These are phyloP conservation scores for Mortierella sp. DNA, from an alignment of 371 early-diverging fungal genomes.

Conservation along the genomic window DNA sequence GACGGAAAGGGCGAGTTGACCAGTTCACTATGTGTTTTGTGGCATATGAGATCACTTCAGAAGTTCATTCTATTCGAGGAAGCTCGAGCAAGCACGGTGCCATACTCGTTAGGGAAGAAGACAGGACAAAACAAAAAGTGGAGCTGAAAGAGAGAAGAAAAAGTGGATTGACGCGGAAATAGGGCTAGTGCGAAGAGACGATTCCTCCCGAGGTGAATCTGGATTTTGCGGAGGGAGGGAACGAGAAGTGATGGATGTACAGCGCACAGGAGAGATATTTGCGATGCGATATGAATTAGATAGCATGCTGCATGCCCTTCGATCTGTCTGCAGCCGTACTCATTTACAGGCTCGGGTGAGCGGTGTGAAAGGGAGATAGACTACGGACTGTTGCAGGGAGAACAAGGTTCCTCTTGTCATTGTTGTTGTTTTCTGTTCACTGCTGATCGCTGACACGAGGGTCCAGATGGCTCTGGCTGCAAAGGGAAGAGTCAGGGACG, in stretches of 20 bases:
- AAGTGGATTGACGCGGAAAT: not conserved
- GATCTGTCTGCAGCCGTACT: not conserved
- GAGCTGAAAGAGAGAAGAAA: not conserved
- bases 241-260: not conserved
- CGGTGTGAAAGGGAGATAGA: no score
- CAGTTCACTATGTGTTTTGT: no score
- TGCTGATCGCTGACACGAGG: conserved; percentile 10
- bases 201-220: conserved; percentile 3
- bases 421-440: not conserved
- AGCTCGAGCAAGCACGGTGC: not conserved
- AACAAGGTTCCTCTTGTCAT: not conserved
- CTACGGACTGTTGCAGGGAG: no score
- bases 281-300: not conserved
- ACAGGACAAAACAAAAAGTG: not conserved
- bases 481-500: not conserved
- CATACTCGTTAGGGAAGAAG: not conserved
- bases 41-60: conserved; percentile 2
- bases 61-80: not conserved
- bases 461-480: not conserved
- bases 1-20: not conserved
- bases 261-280: not conserved
- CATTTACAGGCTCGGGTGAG: not conserved
- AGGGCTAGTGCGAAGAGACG: not conserved
- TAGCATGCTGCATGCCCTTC: not conserved
- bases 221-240: not conserved